Conservation (phyloP, 2,329 filamentous ascomycete genomes). For the Claviceps fusiformis region DNA sequence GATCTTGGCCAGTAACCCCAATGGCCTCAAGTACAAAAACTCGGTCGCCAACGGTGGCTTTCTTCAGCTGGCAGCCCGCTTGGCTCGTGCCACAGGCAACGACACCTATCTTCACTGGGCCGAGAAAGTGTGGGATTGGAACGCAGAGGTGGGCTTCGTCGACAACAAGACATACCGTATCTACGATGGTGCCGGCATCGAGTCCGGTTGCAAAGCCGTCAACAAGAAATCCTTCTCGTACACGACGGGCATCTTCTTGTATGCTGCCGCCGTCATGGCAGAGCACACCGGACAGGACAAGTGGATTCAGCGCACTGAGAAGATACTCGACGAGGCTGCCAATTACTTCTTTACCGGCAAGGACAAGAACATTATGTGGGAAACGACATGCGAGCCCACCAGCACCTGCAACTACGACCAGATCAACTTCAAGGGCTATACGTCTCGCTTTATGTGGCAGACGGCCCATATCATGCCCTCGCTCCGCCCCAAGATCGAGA, state of each 20-base stretch:
- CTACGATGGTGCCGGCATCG: slow-evolving; percentile 47
- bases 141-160: slow-evolving; percentile 41
- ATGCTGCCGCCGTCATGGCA: slow-evolving; percentile 50
- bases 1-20: slow-evolving; percentile 59
- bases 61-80: slow-evolving; percentile 65
- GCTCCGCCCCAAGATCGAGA: slow-evolving; percentile 32
- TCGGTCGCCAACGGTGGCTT: slow-evolving; percentile 69
- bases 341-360: slow-evolving; percentile 42
- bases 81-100: slow-evolving; percentile 57
- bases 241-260: slow-evolving; percentile 50
- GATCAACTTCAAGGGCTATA: slow-evolving; percentile 55
- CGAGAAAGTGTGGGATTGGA: slow-evolving; percentile 53
- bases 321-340: slow-evolving; percentile 36
- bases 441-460: slow-evolving; percentile 50
- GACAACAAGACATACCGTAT: slow-evolving; percentile 35
- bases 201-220: slow-evolving; percentile 37
- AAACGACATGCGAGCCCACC: slow-evolving; percentile 49
- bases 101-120: slow-evolving; percentile 55
- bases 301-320: slow-evolving; percentile 40
- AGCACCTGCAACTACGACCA: slow-evolving; percentile 48
- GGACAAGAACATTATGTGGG: slow-evolving; percentile 47
- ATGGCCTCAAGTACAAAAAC: slow-evolving; percentile 75
- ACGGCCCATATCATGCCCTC: slow-evolving; percentile 43
- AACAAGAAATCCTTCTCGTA: slow-evolving; percentile 51
- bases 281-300: slow-evolving; percentile 40